Percentiles rank a stretch among this genome's conserved stretches.
Evolutionary conservation across 352 stramenopile species (phyloP).

Genomic region (Globisporangium spiculum): DNA sequence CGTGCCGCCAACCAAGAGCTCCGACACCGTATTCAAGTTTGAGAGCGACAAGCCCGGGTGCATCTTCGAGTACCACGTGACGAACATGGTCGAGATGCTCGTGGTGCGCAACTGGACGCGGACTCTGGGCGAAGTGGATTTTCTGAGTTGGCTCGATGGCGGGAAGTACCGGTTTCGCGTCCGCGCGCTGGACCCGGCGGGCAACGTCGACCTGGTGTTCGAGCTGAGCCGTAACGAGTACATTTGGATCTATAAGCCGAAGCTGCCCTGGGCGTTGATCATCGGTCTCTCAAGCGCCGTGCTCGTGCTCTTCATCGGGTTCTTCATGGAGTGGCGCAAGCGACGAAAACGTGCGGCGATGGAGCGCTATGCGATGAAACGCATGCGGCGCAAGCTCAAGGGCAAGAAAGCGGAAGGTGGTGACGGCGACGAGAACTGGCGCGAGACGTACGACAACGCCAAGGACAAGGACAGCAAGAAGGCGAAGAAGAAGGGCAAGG

Average conservation of each 20-base stretch:
- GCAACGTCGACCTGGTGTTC: conserved; percentile 90
- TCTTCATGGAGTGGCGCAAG: conserved; percentile 91
- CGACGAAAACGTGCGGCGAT: conserved; percentile 88
- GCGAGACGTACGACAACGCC: conserved; percentile 64
- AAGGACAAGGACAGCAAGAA: conserved; percentile 39
- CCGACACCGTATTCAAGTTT: conserved; percentile 86
- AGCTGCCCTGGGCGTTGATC: conserved; percentile 89
- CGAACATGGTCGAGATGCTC: conserved; percentile 78
- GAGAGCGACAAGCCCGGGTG: conserved; percentile 83
- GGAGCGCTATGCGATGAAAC: conserved; percentile 94
- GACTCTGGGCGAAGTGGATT: conserved; percentile 42
- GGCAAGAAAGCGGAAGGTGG: conserved; percentile 49
- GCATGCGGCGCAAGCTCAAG: conserved; percentile 93
- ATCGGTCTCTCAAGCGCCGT: conserved; percentile 68
- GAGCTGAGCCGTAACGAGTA: conserved; percentile 88
- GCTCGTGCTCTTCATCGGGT: conserved; percentile 70
- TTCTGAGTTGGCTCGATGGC: conserved; percentile 56
- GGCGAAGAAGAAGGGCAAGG: conserved; percentile 32
- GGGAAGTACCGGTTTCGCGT: conserved; percentile 91
- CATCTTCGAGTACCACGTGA: conserved; percentile 93
- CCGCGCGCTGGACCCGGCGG: conserved; percentile 85
- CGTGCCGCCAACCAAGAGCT: conserved; percentile 43
- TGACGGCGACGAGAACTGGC: conserved; percentile 67
- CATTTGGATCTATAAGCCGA: conserved; percentile 90
- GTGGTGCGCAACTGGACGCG: conserved; percentile 81